Evolutionary conservation across 805 yeast genomes (phyloP).

Genomic region (Ogataea paraovalis): DNA sequence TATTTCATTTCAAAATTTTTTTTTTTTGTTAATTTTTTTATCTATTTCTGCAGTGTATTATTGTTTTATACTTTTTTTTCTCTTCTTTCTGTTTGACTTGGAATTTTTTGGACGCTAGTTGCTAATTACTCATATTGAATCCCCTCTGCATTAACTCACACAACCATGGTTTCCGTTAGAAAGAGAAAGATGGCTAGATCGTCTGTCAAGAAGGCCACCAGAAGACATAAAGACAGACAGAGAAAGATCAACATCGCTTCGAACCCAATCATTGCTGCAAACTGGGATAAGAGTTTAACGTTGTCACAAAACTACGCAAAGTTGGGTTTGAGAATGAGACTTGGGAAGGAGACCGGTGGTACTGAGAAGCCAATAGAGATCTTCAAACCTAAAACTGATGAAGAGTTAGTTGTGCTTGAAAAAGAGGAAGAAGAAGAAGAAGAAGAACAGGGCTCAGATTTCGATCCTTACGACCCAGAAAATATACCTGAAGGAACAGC

Average conservation of each 20-base stretch:
- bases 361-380: constrained; percentile 53
- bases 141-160: too few species aligned
- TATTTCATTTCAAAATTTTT: too few species aligned
- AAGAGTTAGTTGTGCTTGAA: constrained; percentile 24
- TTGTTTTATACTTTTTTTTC: background rate
- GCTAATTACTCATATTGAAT: too few species aligned
- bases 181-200: constrained; percentile 79
- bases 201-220: constrained; percentile 63
- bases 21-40: background rate
- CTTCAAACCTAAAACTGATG: constrained; percentile 32
- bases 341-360: constrained; percentile 77
- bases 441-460: constrained; percentile 31
- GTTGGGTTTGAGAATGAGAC: constrained; percentile 68
- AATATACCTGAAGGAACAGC: constrained; percentile 78
- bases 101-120: too few species aligned
- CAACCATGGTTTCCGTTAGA: constrained; percentile 53
- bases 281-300: constrained; percentile 86
- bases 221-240: constrained; percentile 66
- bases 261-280: constrained; percentile 78
- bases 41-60: background rate
- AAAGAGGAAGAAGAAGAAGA: constrained; percentile 34
- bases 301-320: constrained; percentile 81
- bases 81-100: too few species aligned
- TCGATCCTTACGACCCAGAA: constrained; percentile 46
- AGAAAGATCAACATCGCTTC: constrained; percentile 61